Evolutionary conservation across 768 basidiomycete genomes (phyloP), one percentile per base, ranked within the genome.

Genomic region (Hypholoma sublateritium): DNA sequence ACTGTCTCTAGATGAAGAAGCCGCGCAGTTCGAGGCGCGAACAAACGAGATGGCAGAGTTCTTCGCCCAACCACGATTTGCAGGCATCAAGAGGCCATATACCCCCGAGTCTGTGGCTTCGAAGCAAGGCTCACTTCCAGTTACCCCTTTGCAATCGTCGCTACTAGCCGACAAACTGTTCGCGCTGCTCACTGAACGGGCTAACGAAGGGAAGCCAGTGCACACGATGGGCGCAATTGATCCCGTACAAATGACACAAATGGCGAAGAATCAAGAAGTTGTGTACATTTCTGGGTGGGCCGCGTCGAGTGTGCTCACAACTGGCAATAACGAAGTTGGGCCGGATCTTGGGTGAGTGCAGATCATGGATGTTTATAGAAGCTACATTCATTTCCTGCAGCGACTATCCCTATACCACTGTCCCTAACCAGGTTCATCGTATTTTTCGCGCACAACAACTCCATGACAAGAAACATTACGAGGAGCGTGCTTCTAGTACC

Each of bases 251-350:
- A 92, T 95, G 89, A 94, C 92, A 0, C 94, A 97, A 74, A 93
- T 93, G 91, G 95, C 92, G 7, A 76, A 75, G 51, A 82, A 91
- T 65, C 89, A 92, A 65, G 89, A 97, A 67, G 86, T 89, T 34
- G 83, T 94, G 2, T 98, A 98, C 65, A 77, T 98, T n/a, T 91
- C 89, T 49, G 95, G 95, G 9, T 96, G 94, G 94, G 93, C 91
- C 13, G 81, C 86, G 22, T 91, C 89, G 43, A 93, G 90, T 62
- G 79, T 94, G 47, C 75, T 96, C 50, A 95, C 94, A 4, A 95
- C 94, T 1, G 91, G 87, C 7, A 89, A 86, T 69, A 95, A 94
- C 69, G 92, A 95, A 73, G 90, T 95, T 56, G 93, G 93, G 14
- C 94, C 93, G 19, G 94, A 97, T 73, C 80, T 95, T 62, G 93